Evolutionary conservation across 2,329 filamentous ascomycete genomes (phyloP), one percentile per base, ranked within the genome.

Genomic region (Colletotrichum gigasporum): DNA sequence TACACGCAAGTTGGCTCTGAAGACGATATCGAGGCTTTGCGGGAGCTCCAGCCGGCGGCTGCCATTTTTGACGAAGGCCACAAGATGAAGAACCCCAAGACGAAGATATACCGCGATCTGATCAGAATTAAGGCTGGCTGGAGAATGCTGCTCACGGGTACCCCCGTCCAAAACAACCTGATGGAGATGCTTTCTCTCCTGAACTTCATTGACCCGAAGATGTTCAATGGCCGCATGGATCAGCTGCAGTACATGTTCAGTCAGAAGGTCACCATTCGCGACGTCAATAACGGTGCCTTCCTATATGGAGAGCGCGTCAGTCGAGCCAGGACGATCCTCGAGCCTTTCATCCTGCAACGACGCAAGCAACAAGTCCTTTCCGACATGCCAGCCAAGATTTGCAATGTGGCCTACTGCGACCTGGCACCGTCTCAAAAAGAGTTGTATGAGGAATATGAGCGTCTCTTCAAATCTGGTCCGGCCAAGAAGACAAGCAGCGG

Each of bases 41-140:
- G 80, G 37, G 78, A 76, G 7, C 76, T 87, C 47, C 70, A 77
- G 8, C 80, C 86, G 5, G 83, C 86, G 62, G 80, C 82, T 1
- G 85, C 85, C 70, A 90, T 99, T 10, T 99, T 94, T 72, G 96
- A 99, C 73, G 96, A 99, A 78, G 96, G 95, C 0, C 96, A 99
- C 77, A 90, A 93, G 72, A 82, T 99, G 75, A 97, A 97, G 79
- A 98, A 97, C 74, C 90, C 90, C 2, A 89, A 90, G 47, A 96
- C 94, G 0, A 88, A 92, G 55, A 85, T 93, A 5, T 97, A 97
- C 76, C 87, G 88, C 71, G 90, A 92, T 65, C 83, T 98, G 54
- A 89, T 92, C 71, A 85, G 87, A 34, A 94, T 99, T 56, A 86
- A 86, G 0, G 90, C 93, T 0, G 81, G 87, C n/a, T 97, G 96